Base-by-base conservation (phyloP, 345 rosid genomes). In the Excoecaria agallocha region DNA sequence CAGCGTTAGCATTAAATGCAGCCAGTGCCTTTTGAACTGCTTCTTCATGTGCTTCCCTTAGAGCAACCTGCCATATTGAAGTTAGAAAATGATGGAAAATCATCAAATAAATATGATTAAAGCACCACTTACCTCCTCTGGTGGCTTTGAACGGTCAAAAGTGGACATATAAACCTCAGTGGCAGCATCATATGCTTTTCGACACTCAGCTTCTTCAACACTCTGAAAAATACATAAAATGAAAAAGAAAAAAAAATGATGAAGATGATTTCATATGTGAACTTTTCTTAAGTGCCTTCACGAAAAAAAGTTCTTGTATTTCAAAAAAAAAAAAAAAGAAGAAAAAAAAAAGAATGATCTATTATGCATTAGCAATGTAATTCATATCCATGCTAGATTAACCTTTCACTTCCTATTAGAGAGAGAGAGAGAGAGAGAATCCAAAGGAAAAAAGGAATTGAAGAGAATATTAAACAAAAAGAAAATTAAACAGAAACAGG, bases 131-230 rank as follows among this genome's bases (percentile, higher is more conserved):
- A 90, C 99, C 81, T 96, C 99, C 77, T 90, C 98, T 30, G 93
- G 91, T 37, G 91, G 88, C 81, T 87, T 89, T 69, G 91, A 85
- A 38, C 86, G 86, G 77, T 93, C 90, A 84, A 91, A 91, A 68
- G 82, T 71, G 46, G 91, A 77, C 90, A 78, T 87, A 80, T 90
- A 96, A 57, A 79, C 69, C 78, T 90, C 97, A 0, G 90, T 70
- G 52, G 96, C 99, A 81, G 83, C 83, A 69, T 96, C 99, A 86
- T 85, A 87, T 55, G 99, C 98, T 79, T 85, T 87, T 62, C 92
- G 91, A 77, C 99, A 96, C 77, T 96, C 99, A 7, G 93, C 87
- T 88, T 96, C 99, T 87, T 96, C 99, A 35, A 96, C 99, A 84
- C 96, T 93, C 99, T 96, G 81, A 66, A 86, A 70, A 43, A 71